Percentiles rank a stretch among this genome's conserved stretches.
phyloP scores from a whole-genome alignment of 1,284 basidiomycete species.

The Butyriboletus regius region DNA sequence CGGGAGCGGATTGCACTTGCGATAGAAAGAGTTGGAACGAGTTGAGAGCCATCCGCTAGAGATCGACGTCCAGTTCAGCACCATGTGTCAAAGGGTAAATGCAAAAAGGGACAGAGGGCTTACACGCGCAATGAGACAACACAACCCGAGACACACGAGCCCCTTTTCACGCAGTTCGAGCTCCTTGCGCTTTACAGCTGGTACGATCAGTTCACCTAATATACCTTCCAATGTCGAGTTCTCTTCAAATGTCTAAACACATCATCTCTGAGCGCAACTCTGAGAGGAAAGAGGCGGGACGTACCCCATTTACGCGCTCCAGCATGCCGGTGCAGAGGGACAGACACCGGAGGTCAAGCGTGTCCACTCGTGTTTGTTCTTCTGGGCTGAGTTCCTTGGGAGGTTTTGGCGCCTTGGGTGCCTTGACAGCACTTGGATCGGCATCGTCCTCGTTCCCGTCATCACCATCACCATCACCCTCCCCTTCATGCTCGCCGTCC shows the following conservation, averaged over 20 bases:
- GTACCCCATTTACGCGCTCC: slow-evolving; percentile 81
- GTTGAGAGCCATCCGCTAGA: slow-evolving; percentile 77
- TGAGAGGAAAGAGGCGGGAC: slow-evolving; percentile 24
- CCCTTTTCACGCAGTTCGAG: slow-evolving; percentile 79
- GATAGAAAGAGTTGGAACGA: slow-evolving; percentile 88
- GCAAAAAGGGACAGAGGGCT: slow-evolving; percentile 5
- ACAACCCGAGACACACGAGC: slow-evolving; percentile 77
- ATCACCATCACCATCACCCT: not conserved
- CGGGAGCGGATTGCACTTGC: slow-evolving; percentile 73
- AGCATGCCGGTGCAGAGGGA: slow-evolving; percentile 84
- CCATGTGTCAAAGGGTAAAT: not conserved
- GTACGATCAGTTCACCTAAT: slow-evolving; percentile 82
- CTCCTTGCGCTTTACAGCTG: slow-evolving; percentile 83
- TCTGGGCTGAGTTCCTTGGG: slow-evolving; percentile 50
- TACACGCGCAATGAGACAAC: slow-evolving; percentile 81
- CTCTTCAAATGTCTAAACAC: slow-evolving; percentile 73
- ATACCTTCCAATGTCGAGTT: slow-evolving; percentile 91
- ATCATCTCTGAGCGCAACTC: not conserved
- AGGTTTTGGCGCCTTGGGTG: slow-evolving; percentile 14
- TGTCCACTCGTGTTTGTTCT: slow-evolving; percentile 54
- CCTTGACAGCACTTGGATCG: slow-evolving; percentile 1
- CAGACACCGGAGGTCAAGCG: slow-evolving; percentile 78
- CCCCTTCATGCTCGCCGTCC: slow-evolving; percentile 19
- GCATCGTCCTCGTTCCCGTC: slow-evolving; percentile 23
- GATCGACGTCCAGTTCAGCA: not conserved